Evolutionary conservation across 2,329 filamentous ascomycete genomes (phyloP), one percentile per base, ranked within the genome.

Genomic region (Daldinia eschscholtzii): DNA sequence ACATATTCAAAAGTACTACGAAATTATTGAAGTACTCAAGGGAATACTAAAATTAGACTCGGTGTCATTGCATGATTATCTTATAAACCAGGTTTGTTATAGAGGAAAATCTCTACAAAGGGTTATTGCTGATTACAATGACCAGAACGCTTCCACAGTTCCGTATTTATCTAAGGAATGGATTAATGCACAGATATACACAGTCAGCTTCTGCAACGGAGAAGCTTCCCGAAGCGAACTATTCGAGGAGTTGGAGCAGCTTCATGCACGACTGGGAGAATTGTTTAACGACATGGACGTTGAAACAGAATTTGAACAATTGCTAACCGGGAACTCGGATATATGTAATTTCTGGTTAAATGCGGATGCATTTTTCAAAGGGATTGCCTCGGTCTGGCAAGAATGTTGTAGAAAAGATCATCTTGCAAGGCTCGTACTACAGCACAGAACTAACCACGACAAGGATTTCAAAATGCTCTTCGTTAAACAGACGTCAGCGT

Each of bases 131-230:
- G 15, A 41, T 18, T n/a, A 41, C 39, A 4, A 6, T 41, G 6
- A 41, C n/a, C 4, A 41, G 39, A 41, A 41, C 39, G 1, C 6
- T 41, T 41, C 39, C 4, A 18, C 15, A 4, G 5, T 33, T n/a
- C 39, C 39, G 15, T n/a, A n/a, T 41, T 18, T 41, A 41, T 41
- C 39, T 41, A 41, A 18, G n/a, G 39, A 41, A 5, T 41, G 39
- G 39, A 41, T 18, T 13, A n/a, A 41, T 41, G 13, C 39, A n/a
- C 39, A 41, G 15, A 41, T 41, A 41, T 41, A 41, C 10, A 41
- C 39, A n/a, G 39, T 41, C n/a, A 41, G 39, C 39, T 41, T 41
- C n/a, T 41, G 39, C 39, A 41, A 41, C n/a, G 15, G 39, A 41
- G 15, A n/a, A 41, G n/a, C 39, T 41, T 41, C 39, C 13, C 39